Evolutionary conservation across 2,329 filamentous ascomycete genomes (phyloP).

Genomic region (Scytalidium sp.): DNA sequence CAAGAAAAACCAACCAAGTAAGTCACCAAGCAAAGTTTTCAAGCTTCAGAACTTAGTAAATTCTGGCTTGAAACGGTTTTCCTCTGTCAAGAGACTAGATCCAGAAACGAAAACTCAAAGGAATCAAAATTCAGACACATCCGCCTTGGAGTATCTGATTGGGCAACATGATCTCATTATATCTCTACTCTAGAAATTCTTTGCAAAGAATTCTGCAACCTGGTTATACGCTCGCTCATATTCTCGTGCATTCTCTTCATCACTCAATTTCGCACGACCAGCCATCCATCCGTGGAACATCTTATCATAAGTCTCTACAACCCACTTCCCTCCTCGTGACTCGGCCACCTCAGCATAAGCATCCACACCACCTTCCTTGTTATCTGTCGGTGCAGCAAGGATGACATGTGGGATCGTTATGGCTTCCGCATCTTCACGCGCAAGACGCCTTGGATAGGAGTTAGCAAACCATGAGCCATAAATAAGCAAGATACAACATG

Average conservation of each 20-base stretch:
- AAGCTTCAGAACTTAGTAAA: too few relatives aligned
- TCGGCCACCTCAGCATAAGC: slow-evolving; percentile 39
- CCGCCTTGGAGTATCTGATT: too few relatives aligned
- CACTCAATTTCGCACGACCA: slow-evolving; percentile 43
- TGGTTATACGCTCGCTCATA: slow-evolving; percentile 39
- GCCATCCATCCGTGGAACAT: slow-evolving; percentile 56
- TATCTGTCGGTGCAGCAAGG: slow-evolving; percentile 48
- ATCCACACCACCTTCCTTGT: slow-evolving; percentile 35
- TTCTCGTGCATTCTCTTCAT: slow-evolving; percentile 41
- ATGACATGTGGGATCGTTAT: slow-evolving; percentile 45
- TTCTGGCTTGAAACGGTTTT: too few relatives aligned
- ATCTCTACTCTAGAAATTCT: slow-evolving; percentile 12
- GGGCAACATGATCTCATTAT: too few relatives aligned
- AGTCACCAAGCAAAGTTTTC: too few relatives aligned
- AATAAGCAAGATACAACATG: neutral
- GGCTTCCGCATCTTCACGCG: slow-evolving; percentile 37
- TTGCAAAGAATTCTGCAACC: slow-evolving; percentile 14
- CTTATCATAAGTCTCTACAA: slow-evolving; percentile 29
- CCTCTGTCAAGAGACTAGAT: too few relatives aligned
- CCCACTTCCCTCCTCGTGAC: slow-evolving; percentile 28
- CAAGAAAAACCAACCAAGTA: too few relatives aligned
- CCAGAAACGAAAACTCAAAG: too few relatives aligned
- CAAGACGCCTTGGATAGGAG: slow-evolving; percentile 10
- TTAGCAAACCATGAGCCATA: neutral
- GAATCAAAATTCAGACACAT: too few relatives aligned